Evolutionary conservation across 2,329 filamentous ascomycete species (phyloP).

Genomic region (Cladosporium colombiae): DNA sequence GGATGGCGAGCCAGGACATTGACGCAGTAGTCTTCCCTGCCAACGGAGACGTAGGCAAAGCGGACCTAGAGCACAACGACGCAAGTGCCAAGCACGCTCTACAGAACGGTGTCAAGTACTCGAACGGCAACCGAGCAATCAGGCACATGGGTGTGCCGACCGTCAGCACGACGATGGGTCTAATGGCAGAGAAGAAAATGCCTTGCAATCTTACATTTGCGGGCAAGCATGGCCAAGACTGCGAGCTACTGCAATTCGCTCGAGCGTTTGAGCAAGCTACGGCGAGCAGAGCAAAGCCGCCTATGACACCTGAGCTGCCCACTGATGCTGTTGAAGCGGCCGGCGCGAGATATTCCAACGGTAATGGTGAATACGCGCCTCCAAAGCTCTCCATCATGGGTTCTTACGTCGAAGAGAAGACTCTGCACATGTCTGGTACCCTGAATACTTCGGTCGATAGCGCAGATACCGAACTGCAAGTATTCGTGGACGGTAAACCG

Average conservation of each 20-base stretch:
- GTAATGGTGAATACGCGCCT: background rate
- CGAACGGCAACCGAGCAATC: conserved; percentile 55
- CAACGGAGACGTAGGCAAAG: conserved; percentile 52
- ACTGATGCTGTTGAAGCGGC: conserved; percentile 25
- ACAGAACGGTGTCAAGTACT: conserved; percentile 56
- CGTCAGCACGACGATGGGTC: conserved; percentile 56
- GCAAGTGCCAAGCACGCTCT: conserved; percentile 42
- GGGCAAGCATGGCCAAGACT: conserved; percentile 51
- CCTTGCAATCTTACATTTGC: conserved; percentile 57
- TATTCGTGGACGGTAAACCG: conserved; percentile 21
- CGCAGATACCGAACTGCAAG: conserved; percentile 12
- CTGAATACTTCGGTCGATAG: background rate
- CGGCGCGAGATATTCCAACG: background rate
- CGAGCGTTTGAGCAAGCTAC: conserved; percentile 33
- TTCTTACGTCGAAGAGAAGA: conserved; percentile 19
- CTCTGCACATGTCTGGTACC: conserved; percentile 13
- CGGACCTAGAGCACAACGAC: conserved; percentile 48
- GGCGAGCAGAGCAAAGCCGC: conserved; percentile 27
- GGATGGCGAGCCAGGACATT: conserved; percentile 46
- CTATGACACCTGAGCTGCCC: conserved; percentile 29
- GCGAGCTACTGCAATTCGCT: conserved; percentile 33
- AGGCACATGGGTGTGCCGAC: conserved; percentile 58
- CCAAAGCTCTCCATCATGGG: conserved; percentile 13
- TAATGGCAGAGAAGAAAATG: conserved; percentile 49
- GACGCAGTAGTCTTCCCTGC: conserved; percentile 54